These are phyloP conservation scores for Phoma sp. DNA, from an alignment of 2,329 filamentous ascomycete species.

Conservation along the genomic window DNA sequence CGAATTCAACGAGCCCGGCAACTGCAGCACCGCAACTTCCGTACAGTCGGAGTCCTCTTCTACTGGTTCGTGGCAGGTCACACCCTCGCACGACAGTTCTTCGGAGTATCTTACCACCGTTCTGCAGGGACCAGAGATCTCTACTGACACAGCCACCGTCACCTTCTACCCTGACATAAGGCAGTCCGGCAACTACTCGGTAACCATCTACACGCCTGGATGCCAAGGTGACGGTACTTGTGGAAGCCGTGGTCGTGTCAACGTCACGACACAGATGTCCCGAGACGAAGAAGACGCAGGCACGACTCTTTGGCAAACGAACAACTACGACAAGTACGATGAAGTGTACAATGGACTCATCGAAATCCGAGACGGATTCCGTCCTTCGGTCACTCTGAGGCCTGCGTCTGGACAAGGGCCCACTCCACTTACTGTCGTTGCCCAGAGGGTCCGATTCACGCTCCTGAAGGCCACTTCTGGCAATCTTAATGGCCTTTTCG, in stretches of 20 bases:
- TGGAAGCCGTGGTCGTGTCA: constrained; percentile 76
- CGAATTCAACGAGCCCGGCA: constrained; percentile 86
- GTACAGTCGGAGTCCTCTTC: constrained; percentile 66
- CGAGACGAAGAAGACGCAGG: constrained; percentile 56
- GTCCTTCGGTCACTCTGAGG: constrained; percentile 78
- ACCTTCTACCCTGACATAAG: constrained; percentile 84
- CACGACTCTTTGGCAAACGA: constrained; percentile 81
- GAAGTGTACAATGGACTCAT: constrained; percentile 86
- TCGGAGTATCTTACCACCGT: constrained; percentile 78
- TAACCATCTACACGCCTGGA: constrained; percentile 91
- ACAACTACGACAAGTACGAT: constrained; percentile 96
- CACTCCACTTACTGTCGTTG: constrained; percentile 76
- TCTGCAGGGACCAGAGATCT: constrained; percentile 62
- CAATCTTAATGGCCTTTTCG: constrained; percentile 87
- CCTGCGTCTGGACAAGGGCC: constrained; percentile 67
- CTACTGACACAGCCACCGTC: constrained; percentile 68
- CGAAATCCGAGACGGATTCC: constrained; percentile 78
- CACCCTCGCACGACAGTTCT: constrained; percentile 70
- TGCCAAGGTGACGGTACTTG: constrained; percentile 84
- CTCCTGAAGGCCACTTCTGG: constrained; percentile 75
- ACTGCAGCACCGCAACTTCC: constrained; percentile 66
- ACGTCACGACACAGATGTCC: constrained; percentile 76
- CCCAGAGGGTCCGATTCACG: constrained; percentile 82
- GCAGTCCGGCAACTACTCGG: constrained; percentile 88
- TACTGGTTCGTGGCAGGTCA: constrained; percentile 76